These are phyloP conservation scores for Ophiostoma pallidulum DNA, from an alignment of 2,329 filamentous ascomycete genomes.

Conservation along the genomic window DNA sequence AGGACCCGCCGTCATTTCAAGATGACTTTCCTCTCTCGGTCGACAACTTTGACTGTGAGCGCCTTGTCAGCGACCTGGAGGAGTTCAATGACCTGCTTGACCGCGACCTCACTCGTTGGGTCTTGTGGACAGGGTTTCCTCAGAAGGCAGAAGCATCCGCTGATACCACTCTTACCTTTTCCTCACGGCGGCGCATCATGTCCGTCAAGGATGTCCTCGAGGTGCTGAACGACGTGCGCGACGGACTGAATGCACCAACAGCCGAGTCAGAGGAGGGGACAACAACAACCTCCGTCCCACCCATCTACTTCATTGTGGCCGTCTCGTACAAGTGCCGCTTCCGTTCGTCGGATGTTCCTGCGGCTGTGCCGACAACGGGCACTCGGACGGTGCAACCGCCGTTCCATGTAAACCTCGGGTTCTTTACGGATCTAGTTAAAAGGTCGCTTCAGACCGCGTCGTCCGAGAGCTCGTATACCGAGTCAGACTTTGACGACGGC, in stretches of 20 bases:
- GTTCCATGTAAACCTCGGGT: too few relatives aligned
- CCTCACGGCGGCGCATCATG: constrained; percentile 2
- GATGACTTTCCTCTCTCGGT: constrained; percentile 12
- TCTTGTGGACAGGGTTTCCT: constrained; percentile 8
- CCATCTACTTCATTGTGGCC: constrained; percentile 13
- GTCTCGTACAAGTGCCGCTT: constrained; percentile 7
- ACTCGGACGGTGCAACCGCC: too few relatives aligned
- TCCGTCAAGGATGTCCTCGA: constrained; percentile 4
- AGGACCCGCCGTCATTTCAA: background rate
- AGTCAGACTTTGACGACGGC: too few relatives aligned
- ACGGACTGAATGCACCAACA: background rate
- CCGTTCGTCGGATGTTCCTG: background rate
- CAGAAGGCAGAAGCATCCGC: background rate
- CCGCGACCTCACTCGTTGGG: background rate
- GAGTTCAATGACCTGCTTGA: constrained; percentile 6
- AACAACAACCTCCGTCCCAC: too few relatives aligned
- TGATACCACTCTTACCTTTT: background rate
- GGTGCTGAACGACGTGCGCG: constrained; percentile 3
- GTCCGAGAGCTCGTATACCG: too few relatives aligned
- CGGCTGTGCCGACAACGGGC: too few relatives aligned
- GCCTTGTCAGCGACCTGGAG: constrained; percentile 9
- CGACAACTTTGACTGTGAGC: constrained; percentile 17
- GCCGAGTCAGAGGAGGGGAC: background rate
- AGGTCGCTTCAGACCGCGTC: too few relatives aligned
- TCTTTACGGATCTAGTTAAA: too few relatives aligned